Percentiles rank a stretch among this genome's conserved stretches.
Conservation (phyloP, 345 rosid genomes). For the Dipteronia sinensis region DNA sequence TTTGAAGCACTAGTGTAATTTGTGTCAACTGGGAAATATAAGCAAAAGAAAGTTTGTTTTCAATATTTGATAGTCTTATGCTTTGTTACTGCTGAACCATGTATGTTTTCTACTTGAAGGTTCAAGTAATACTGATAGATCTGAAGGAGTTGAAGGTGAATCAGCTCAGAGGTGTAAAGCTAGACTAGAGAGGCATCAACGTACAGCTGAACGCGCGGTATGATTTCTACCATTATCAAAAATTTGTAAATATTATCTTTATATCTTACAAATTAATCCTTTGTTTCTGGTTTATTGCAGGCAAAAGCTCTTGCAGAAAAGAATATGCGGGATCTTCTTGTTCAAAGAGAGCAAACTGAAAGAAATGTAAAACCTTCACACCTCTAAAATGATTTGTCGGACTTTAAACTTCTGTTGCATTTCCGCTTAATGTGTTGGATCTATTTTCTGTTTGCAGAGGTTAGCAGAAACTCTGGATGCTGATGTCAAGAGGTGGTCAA, state of each 20-base stretch:
- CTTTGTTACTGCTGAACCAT: constrained; percentile 18
- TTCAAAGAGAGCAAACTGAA: constrained; percentile 90
- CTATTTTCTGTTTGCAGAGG: constrained; percentile 55
- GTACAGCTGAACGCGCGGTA: constrained; percentile 97
- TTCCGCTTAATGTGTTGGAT: constrained; percentile 21
- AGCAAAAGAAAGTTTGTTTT: not conserved
- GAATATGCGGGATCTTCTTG: constrained; percentile 88
- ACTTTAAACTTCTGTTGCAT: constrained; percentile 4
- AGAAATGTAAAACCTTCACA: constrained; percentile 57
- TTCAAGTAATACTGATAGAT: constrained; percentile 31
- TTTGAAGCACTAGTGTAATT: not conserved
- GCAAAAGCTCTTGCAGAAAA: constrained; percentile 97
- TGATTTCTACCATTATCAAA: constrained; percentile 6
- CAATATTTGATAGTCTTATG: constrained; percentile 1
- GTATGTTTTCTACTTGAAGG: constrained; percentile 28
- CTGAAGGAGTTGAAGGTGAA: constrained; percentile 73
- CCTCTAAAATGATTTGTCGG: constrained; percentile 12
- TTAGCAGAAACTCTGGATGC: constrained; percentile 85
- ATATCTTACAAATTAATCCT: constrained; percentile 3
- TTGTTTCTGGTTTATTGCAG: constrained; percentile 41
- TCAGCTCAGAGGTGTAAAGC: constrained; percentile 95
- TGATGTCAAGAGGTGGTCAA: constrained; percentile 95
- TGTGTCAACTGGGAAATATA: not conserved
- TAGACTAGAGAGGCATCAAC: constrained; percentile 79
- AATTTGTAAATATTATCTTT: constrained; percentile 1